These are phyloP conservation scores for Zymoseptoria brevis DNA, from an alignment of 2,329 filamentous ascomycete genomes.

Conservation along the genomic window DNA sequence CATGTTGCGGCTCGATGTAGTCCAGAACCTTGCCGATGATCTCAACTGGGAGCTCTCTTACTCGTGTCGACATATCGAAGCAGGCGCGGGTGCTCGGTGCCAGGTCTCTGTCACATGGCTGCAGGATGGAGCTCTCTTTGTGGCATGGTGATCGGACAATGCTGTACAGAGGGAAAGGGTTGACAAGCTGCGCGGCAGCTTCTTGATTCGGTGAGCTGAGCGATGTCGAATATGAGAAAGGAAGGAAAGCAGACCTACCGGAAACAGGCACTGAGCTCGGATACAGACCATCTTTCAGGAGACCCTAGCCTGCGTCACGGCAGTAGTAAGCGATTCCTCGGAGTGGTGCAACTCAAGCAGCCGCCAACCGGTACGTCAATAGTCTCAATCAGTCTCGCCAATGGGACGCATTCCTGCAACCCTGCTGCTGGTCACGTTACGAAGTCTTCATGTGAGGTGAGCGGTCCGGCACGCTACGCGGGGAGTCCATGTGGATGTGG, in stretches of 20 bases:
- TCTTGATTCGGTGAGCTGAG: not conserved
- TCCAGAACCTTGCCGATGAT: conserved; percentile 45
- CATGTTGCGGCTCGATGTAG: conserved; percentile 44
- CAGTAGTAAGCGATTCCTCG: not conserved
- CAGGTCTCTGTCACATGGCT: not conserved
- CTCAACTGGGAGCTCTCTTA: conserved; percentile 32
- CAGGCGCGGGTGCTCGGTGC: not conserved
- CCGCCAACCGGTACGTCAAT: conserved; percentile 6
- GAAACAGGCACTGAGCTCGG: not conserved
- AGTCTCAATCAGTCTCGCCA: not conserved
- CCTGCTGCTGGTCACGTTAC: conserved; percentile 6
- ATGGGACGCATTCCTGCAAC: conserved; percentile 2
- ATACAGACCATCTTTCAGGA: not conserved
- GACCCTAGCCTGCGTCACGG: not conserved
- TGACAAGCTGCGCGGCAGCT: not conserved
- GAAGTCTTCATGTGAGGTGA: conserved; percentile 2
- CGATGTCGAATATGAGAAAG: not conserved
- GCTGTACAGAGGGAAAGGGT: not conserved
- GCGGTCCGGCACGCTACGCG: conserved; percentile 1
- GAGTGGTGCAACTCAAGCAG: conserved; percentile 3
- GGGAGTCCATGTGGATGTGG: not conserved
- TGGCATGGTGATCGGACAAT: not conserved
- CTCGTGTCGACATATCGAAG: not conserved
- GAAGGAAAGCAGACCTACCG: not conserved
- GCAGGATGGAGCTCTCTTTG: not conserved